Base-by-base conservation (phyloP, 2,329 filamentous ascomycete genomes). In the Colletotrichum agaves region DNA sequence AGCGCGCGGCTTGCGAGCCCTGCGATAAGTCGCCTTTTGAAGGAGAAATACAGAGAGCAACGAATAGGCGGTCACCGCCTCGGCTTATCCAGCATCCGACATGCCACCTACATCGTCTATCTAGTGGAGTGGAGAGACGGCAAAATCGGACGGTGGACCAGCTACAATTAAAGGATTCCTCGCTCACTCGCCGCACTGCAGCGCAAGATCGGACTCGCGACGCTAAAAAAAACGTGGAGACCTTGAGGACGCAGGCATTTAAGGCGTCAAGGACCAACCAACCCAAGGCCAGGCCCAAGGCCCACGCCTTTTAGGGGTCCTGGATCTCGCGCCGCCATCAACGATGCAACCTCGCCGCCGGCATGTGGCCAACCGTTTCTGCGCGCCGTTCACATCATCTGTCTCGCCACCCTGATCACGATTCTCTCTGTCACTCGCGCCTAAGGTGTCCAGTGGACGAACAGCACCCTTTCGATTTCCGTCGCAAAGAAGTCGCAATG, bases 271-370 rank as follows among this genome's bases (percentile, higher is more conserved):
- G 46, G 19, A 49, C 46, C 46, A 23, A 23, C 46, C 46, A 19
- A 23, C 27, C 27, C 27, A 27, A 27, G 6, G 5, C 27, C 27
- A 27, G 27, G 27, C 27, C 37, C 37, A 41, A 3, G 44, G 44
- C 5, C 44, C 27, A 15, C 46, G 27, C 46, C 46, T 44, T 50
- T 62, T 62, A 56, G 37, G 57, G 62, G 62, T 62, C 59, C 58
- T 47, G 41, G 43, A 43, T 31, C 41, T 41, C 41, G 35, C 23
- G 52, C 52, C 52, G 33, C 7, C 21, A 21, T 33, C 27, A 53
- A 11, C 17, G 17, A 53, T 53, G 50, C 50, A 39, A 53, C 50
- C 17, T 39, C 47, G 8, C 44, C 7, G 31, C 47, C 37, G 35
- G 35, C 52, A 56, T 56, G 52, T 56, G 52, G 35, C 35, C 52